Conservation (phyloP, 2,329 filamentous ascomycete genomes). For the Aspergillus carbonarius region DNA sequence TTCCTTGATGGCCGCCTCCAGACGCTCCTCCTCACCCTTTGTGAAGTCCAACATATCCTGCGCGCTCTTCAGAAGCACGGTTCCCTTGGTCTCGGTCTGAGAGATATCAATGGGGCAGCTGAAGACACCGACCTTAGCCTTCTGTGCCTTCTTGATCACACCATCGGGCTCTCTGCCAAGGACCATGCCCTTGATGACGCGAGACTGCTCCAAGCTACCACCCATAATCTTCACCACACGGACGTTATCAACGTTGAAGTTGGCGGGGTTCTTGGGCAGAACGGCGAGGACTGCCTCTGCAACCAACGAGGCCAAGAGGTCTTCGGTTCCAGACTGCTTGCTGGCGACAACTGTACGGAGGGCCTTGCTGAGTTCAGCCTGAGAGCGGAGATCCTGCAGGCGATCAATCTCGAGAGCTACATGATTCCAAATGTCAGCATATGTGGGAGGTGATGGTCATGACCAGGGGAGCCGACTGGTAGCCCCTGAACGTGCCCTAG, state of each 20-base stretch:
- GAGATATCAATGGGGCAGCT: slow-evolving; percentile 93
- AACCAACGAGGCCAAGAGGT: slow-evolving; percentile 80
- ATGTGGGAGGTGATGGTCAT: neutral
- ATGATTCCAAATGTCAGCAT: neutral
- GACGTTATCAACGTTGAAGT: slow-evolving; percentile 99
- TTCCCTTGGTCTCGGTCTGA: slow-evolving; percentile 98
- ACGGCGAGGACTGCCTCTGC: slow-evolving; percentile 82
- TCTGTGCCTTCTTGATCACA: slow-evolving; percentile 81
- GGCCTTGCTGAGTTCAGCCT: slow-evolving; percentile 87
- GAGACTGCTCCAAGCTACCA: slow-evolving; percentile 88
- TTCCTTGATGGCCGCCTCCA: slow-evolving; percentile 91
- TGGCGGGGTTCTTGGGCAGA: slow-evolving; percentile 88
- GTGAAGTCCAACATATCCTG: slow-evolving; percentile 99
- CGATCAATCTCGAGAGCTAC: slow-evolving; percentile 83
- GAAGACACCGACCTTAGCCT: slow-evolving; percentile 95
- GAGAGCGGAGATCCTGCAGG: slow-evolving; percentile 77
- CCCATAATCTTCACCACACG: slow-evolving; percentile 99
- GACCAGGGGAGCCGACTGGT: neutral
- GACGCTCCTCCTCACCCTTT: slow-evolving; percentile 89
- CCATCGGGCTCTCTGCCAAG: slow-evolving; percentile 96
- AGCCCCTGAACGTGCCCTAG: slow-evolving; percentile 9
- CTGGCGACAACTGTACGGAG: slow-evolving; percentile 92
- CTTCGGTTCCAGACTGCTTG: slow-evolving; percentile 94
- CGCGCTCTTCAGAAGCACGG: slow-evolving; percentile 91
- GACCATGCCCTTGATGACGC: slow-evolving; percentile 96